Percentiles rank a stretch among this genome's conserved stretches.
Conservation (phyloP, 768 basidiomycete species). For the Suillus lakei region DNA sequence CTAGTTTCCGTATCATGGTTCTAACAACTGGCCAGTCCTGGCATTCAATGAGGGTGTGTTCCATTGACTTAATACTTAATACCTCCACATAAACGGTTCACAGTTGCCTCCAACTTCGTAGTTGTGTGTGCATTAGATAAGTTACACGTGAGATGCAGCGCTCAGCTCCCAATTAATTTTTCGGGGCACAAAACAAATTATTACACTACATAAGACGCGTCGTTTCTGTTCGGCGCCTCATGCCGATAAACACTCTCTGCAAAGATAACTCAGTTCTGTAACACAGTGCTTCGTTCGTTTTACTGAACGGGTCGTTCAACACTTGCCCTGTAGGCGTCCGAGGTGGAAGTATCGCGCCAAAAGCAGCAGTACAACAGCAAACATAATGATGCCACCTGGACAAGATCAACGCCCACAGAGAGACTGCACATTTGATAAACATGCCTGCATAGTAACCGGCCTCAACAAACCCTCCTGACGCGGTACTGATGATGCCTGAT, state of each 20-base stretch:
- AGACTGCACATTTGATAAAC: slow-evolving; percentile 5
- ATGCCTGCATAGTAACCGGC: slow-evolving; percentile 48
- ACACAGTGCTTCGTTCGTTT: neutral
- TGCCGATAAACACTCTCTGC: neutral
- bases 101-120: neutral
- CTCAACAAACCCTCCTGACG: slow-evolving; percentile 49
- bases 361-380: slow-evolving; percentile 47
- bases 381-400: slow-evolving; percentile 43
- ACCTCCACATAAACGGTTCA: neutral
- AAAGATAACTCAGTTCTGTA: neutral
- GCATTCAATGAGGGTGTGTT: neutral
- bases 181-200: neutral
- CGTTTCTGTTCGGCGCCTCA: neutral
- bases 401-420: neutral
- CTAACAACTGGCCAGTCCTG: neutral
- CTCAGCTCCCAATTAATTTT: neutral
- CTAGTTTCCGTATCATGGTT: neutral
- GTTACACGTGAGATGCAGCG: neutral
- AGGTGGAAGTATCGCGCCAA: slow-evolving; percentile 46
- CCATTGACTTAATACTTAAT: neutral
- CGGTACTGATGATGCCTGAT: slow-evolving; percentile 65
- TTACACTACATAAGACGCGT: neutral
- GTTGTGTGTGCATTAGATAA: neutral
- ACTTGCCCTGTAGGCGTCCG: slow-evolving; percentile 43
- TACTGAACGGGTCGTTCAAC: neutral